A percentile compares a stretch with the other conserved stretches of the same genome.
Evolutionary conservation across 2,329 filamentous ascomycete genomes (phyloP).

Genomic region (Penicillium brasilianum): DNA sequence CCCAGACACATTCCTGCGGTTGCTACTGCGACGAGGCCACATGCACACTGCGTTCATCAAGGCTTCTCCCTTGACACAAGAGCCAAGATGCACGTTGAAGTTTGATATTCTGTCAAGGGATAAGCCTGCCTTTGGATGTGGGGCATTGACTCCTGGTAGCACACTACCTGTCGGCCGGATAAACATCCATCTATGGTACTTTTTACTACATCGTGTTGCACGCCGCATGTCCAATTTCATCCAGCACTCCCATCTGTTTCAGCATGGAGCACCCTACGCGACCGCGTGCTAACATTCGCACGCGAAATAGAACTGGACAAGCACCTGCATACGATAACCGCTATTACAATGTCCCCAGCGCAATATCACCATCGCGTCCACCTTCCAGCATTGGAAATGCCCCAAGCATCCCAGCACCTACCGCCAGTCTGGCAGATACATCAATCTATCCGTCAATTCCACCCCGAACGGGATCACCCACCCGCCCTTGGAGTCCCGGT

Average conservation of each 20-base stretch:
- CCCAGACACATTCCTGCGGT: conserved; percentile 30
- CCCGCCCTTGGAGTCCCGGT: conserved; percentile 63
- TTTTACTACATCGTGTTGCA: conserved; percentile 7
- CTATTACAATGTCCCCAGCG: conserved; percentile 37
- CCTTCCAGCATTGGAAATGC: conserved; percentile 49
- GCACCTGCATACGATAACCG: conserved; percentile 23
- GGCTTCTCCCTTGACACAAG: conserved; percentile 19
- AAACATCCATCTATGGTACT: conserved; percentile 16
- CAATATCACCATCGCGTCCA: conserved; percentile 44
- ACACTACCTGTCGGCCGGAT: conserved; percentile 5
- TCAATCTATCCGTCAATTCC: conserved; percentile 45
- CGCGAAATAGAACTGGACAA: conserved; percentile 26
- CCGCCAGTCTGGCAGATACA: conserved; percentile 39
- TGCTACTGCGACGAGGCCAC: conserved; percentile 29
- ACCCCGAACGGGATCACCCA: conserved; percentile 46
- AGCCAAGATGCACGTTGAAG: conserved; percentile 2
- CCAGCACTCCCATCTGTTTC: conserved; percentile 4
- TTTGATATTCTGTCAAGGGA: conserved; percentile 11
- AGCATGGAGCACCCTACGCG: conserved; percentile 25
- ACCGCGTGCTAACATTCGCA: conserved; percentile 31
- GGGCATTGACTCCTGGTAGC: neutral
- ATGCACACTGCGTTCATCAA: conserved; percentile 9
- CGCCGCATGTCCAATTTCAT: conserved; percentile 6
- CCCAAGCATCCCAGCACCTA: conserved; percentile 49
- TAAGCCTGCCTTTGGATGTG: conserved; percentile 14